Evolutionary conservation across 495 filamentous ascomycete species (phyloP), one percentile per base, ranked within the genome.

Genomic region (Penicillium canariense): DNA sequence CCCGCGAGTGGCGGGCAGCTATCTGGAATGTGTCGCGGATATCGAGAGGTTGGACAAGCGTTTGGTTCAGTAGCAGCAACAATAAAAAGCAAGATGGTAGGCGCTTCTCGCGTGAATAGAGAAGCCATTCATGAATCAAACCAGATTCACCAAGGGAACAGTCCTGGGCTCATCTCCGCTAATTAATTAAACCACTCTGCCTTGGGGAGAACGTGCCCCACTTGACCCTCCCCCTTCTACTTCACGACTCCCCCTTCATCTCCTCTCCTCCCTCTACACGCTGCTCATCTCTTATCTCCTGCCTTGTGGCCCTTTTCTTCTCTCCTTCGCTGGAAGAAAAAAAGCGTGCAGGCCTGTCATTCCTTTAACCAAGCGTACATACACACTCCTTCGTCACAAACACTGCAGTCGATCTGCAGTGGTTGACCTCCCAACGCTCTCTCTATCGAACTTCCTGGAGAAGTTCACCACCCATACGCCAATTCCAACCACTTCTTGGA

Each of bases 381-480:
- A 67, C 50, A 52, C 39, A 63, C 50, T 52, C 45, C 46, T 65
- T 63, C 55, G 15, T 17, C 47, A 48, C 52, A 51, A 46, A 46
- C 53, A 58, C 58, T 54, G 61, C 72, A 75, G 72, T 75, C 63
- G 72, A 75, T 66, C 70, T 75, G 72, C 62, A 30, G 59, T 58
- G 55, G 67, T 65, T 44, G 50, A 52, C 50, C 12, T 28, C 27
- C 52, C 39, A 35, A 52, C 46, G 25, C 38, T 50, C 50, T 51
- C 39, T 42, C 35, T 17, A 9, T 35, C 26, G 36, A 57, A 64
- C 74, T 77, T 75, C 72, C 72, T 67, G 72, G 72, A 32, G 74
- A 75, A 75, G 72, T 70, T 55, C 38, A 52, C 34, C 4, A 31
- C 28, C 31, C 2, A 36, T 27, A 52, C 49, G 14, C 28, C n/a